Evolutionary conservation across 2,329 filamentous ascomycete genomes (phyloP).

Genomic region (Cylindrodendrum hubeiense): DNA sequence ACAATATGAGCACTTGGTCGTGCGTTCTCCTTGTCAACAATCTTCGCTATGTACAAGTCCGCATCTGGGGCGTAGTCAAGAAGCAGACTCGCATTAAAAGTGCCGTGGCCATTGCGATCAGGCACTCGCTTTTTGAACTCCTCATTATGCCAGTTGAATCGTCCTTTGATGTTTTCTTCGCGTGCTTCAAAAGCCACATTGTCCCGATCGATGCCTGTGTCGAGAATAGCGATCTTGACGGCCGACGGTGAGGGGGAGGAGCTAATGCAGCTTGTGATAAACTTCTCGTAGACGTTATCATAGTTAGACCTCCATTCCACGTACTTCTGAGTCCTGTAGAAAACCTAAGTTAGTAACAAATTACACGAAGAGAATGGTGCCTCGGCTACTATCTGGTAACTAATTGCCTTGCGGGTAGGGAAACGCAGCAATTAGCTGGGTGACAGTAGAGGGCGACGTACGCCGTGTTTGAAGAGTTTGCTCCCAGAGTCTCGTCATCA

Average conservation of each 20-base stretch:
- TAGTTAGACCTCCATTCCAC: not conserved
- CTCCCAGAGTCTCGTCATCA: conserved; percentile 8
- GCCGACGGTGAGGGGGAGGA: not conserved
- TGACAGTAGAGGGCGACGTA: too few relatives aligned
- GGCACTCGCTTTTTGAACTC: not conserved
- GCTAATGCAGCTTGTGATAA: not conserved
- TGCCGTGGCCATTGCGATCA: conserved; percentile 1
- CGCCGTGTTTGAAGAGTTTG: too few relatives aligned
- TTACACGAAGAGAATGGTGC: too few relatives aligned
- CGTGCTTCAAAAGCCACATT: not conserved
- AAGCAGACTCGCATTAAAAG: conserved; percentile 1
- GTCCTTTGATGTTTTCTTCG: not conserved
- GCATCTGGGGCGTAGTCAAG: conserved; percentile 8
- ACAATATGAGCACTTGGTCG: not conserved
- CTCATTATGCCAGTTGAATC: not conserved
- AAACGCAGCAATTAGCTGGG: too few relatives aligned
- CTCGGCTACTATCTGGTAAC: too few relatives aligned
- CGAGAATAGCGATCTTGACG: not conserved
- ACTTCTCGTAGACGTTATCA: not conserved
- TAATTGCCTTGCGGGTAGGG: too few relatives aligned
- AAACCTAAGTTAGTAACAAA: too few relatives aligned
- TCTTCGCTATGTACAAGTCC: not conserved
- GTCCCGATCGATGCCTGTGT: conserved; percentile 16
- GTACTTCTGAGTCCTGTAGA: not conserved
- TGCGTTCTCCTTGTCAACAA: not conserved